Conservation (phyloP, 169 alveolate species). For the Cystoisospora suis region DNA sequence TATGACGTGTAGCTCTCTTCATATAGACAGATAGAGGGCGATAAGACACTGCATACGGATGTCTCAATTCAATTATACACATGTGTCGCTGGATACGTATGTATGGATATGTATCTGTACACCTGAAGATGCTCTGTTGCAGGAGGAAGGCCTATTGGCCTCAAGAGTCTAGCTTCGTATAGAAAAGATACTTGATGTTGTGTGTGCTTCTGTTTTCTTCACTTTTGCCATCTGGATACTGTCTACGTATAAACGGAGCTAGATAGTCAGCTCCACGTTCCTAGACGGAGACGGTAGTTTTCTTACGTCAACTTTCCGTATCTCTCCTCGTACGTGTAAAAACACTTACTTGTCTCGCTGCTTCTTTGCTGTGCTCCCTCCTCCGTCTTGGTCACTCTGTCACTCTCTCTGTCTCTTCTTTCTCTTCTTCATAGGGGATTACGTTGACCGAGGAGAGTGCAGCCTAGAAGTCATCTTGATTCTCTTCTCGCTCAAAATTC, state of each 20-base stretch:
- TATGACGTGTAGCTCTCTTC: not conserved
- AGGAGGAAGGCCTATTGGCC: not conserved
- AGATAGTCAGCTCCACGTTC: not conserved
- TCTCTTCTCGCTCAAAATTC: slow-evolving; percentile 33
- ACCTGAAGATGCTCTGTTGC: not conserved
- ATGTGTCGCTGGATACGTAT: not conserved
- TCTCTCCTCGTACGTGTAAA: not conserved
- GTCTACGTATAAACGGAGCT: not conserved
- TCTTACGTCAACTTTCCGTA: not conserved
- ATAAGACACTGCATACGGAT: not conserved
- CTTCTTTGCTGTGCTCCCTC: not conserved
- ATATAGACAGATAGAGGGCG: not conserved
- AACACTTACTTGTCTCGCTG: not conserved
- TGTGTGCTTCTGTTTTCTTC: too few species aligned
- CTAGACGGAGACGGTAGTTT: not conserved
- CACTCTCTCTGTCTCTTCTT: not conserved
- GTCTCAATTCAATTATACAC: not conserved
- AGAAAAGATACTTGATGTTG: too few species aligned
- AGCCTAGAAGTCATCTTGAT: slow-evolving; percentile 33
- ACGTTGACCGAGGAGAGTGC: slow-evolving; percentile 42
- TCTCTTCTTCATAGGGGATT: slow-evolving; percentile 7
- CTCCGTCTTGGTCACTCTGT: not conserved
- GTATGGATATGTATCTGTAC: not conserved
- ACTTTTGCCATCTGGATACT: too few species aligned
- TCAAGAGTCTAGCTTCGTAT: not conserved